These are phyloP conservation scores for Toxoplasma gondii DNA, from an alignment of 169 alveolate species.

Conservation along the genomic window DNA sequence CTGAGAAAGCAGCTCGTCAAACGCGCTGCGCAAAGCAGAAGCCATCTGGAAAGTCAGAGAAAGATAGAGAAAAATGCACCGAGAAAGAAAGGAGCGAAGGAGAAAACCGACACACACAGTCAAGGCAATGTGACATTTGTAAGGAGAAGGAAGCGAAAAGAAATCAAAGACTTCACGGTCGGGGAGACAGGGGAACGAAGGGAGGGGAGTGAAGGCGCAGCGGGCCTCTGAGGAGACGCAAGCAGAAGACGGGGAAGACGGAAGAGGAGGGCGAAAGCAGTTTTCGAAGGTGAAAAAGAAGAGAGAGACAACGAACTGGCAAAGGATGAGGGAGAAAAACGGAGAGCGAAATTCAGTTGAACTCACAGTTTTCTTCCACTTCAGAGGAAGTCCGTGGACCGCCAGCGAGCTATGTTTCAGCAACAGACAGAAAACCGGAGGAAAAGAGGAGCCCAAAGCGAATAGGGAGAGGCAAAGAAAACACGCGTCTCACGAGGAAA, in stretches of 20 bases:
- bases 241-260: neutral
- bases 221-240: neutral
- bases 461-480: neutral
- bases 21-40: slow-evolving; percentile 10
- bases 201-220: neutral
- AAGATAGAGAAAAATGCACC: neutral
- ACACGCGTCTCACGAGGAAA: neutral
- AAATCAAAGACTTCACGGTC: too few relatives aligned
- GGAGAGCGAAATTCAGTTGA: neutral
- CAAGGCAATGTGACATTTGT: neutral
- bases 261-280: neutral
- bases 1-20: slow-evolving; percentile 1
- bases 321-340: neutral
- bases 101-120: too few relatives aligned
- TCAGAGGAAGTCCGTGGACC: too few relatives aligned
- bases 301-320: neutral
- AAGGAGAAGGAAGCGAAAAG: neutral
- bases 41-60: neutral
- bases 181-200: neutral
- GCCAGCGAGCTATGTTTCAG: too few relatives aligned
- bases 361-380: too few relatives aligned
- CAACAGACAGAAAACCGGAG: neutral
- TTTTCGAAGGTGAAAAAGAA: neutral
- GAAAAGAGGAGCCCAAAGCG: neutral
- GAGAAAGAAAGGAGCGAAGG: neutral